phyloP scores from a whole-genome alignment of 1,139 yeast species.

The Wickerhamomyces sp. region DNA sequence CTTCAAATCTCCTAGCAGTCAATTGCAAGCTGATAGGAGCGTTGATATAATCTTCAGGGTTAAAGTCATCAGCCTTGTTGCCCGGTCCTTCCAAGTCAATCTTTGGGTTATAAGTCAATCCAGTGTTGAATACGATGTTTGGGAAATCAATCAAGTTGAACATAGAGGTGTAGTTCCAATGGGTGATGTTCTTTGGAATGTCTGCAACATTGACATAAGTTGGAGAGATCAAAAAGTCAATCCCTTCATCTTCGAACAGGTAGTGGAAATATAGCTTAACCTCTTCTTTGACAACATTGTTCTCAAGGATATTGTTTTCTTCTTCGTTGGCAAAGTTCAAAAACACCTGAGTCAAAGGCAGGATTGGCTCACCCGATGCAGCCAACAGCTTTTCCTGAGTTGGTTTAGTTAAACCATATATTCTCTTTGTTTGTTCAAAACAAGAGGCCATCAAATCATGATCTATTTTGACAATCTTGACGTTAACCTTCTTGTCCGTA shows the following conservation, averaged over 20 bases:
- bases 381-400: slow-evolving; percentile 48
- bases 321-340: slow-evolving; percentile 56
- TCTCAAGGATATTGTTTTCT: slow-evolving; percentile 27
- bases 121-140: slow-evolving; percentile 57
- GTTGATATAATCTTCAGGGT: slow-evolving; percentile 36
- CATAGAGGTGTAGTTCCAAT: slow-evolving; percentile 74
- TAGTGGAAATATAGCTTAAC: slow-evolving; percentile 35
- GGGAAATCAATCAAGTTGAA: slow-evolving; percentile 67
- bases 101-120: slow-evolving; percentile 45
- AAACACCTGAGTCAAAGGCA: slow-evolving; percentile 56
- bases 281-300: slow-evolving; percentile 42
- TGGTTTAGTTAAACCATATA: slow-evolving; percentile 49
- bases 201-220: slow-evolving; percentile 72
- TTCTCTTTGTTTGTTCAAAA: slow-evolving; percentile 41
- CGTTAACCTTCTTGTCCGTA: slow-evolving; percentile 34
- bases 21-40: slow-evolving; percentile 53
- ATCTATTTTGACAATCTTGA: slow-evolving; percentile 40
- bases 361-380: slow-evolving; percentile 62
- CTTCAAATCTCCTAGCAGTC: slow-evolving; percentile 46
- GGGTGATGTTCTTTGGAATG: slow-evolving; percentile 54
- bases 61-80: slow-evolving; percentile 23
- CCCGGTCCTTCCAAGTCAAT: slow-evolving; percentile 22
- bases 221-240: slow-evolving; percentile 68
- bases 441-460: slow-evolving; percentile 48
- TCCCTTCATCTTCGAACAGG: slow-evolving; percentile 46